These are phyloP conservation scores for Mucor velutinosus DNA, from an alignment of 371 early-diverging fungal species.

Conservation along the genomic window DNA sequence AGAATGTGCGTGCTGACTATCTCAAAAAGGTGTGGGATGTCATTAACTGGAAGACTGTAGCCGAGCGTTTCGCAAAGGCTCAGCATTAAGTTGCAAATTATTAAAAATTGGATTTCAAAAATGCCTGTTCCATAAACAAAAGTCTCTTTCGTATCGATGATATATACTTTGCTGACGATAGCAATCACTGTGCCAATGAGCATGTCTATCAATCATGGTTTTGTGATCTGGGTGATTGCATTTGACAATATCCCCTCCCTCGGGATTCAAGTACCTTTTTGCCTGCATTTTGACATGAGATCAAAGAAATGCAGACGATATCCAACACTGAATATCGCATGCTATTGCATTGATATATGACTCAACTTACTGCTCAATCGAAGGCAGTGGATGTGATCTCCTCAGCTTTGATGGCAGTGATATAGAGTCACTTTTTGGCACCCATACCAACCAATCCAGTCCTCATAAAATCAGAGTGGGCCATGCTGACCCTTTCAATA, in stretches of 20 bases:
- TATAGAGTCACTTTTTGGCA: neutral
- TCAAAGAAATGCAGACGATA: neutral
- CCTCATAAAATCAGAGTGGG: neutral
- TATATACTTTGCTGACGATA: neutral
- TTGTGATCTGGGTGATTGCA: neutral
- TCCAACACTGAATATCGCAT: neutral
- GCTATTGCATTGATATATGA: neutral
- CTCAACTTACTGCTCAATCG: neutral
- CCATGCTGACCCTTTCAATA: neutral
- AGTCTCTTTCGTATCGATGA: neutral
- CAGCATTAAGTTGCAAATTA: neutral
- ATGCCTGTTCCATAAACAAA: neutral
- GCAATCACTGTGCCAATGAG: neutral
- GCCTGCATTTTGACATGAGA: no score
- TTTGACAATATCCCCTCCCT: neutral
- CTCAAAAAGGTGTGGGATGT: constrained; percentile 95
- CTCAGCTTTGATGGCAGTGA: neutral
- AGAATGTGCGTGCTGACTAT: constrained; percentile 94
- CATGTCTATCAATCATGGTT: neutral
- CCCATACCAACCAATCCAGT: constrained; percentile 1
- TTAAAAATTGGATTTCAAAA: neutral
- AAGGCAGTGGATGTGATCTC: neutral
- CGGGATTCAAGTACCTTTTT: neutral
- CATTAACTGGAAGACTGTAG: constrained; percentile 96
- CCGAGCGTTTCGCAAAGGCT: constrained; percentile 77